Evolutionary conservation across 345 rosid genomes (phyloP).

Genomic region (rapeseed (Brassica napus)): DNA sequence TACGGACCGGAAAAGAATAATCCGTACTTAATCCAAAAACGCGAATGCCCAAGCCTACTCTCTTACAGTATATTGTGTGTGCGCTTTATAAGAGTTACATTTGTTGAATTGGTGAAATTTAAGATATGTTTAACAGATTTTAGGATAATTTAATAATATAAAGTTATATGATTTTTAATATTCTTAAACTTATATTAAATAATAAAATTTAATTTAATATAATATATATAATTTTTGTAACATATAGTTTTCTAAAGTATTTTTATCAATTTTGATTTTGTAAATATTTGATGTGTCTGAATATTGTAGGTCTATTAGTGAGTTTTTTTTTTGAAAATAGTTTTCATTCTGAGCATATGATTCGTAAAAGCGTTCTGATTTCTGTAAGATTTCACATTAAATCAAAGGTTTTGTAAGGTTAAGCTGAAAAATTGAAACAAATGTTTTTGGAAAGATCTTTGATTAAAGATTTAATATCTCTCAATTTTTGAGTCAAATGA

Average conservation of each 20-base stretch:
- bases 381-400: background rate
- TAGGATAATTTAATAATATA: too few species aligned
- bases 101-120: background rate
- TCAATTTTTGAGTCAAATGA: background rate
- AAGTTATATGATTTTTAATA: too few species aligned
- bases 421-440: background rate
- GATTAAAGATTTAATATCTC: background rate
- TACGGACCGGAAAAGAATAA: too few species aligned
- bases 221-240: too few species aligned
- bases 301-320: background rate
- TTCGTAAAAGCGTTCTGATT: background rate
- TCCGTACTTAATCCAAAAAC: too few species aligned
- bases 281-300: too few species aligned
- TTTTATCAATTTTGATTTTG: too few species aligned
- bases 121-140: background rate
- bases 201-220: too few species aligned
- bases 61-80: background rate
- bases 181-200: too few species aligned
- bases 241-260: too few species aligned
- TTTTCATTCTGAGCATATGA: background rate
- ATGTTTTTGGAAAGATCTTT: background rate
- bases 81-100: background rate
- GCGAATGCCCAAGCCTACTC: too few species aligned
- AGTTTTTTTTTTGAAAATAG: background rate
- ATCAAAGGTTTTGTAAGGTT: background rate